phyloP scores from a whole-genome alignment of 441 rosid genomes.

The Corymbia citriodora region DNA sequence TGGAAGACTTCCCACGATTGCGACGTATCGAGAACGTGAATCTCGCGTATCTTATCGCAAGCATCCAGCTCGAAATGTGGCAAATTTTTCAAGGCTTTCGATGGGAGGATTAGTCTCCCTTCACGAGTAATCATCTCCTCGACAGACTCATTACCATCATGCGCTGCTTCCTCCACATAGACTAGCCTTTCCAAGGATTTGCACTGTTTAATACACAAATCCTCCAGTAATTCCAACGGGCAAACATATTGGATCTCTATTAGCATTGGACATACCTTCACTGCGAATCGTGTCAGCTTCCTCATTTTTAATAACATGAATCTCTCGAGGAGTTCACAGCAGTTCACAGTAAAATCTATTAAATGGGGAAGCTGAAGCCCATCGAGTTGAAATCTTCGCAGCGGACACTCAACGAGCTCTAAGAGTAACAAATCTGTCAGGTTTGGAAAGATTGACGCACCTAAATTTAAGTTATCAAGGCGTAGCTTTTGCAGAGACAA shows the following conservation, averaged over 20 bases:
- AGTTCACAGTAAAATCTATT: not conserved
- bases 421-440: not conserved
- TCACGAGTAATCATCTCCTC: not conserved
- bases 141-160: not conserved
- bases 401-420: fast-evolving
- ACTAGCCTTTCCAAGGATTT: not conserved
- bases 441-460: not conserved
- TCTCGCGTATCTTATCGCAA: not conserved
- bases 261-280: fast-evolving
- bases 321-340: not conserved
- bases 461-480: not conserved
- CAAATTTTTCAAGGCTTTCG: not conserved
- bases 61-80: fast-evolving
- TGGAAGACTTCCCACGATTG: not conserved
- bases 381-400: not conserved
- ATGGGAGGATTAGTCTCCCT: not conserved
- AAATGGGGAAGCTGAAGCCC: not conserved
- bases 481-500: not conserved
- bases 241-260: not conserved
- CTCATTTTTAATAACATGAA: not conserved
- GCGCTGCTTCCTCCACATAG: not conserved
- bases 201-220: fast-evolving
- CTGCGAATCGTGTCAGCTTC: fast-evolving
- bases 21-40: not conserved
- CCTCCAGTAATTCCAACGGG: not conserved